Conservation (phyloP, 164 flowering plant species). For the Magnolia sinica region DNA sequence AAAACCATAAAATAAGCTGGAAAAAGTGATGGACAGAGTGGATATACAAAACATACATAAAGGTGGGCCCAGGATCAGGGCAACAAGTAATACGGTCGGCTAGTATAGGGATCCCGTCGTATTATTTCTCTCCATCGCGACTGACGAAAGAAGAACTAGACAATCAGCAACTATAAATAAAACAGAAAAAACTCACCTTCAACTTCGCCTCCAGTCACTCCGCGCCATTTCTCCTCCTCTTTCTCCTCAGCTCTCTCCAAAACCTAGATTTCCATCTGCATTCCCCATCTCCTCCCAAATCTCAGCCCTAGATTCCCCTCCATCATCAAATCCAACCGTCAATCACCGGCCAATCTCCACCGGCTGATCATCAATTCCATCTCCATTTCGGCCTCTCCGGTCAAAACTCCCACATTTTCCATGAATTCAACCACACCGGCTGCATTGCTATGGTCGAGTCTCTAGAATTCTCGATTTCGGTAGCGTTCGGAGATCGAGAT, state of each 20-base stretch:
- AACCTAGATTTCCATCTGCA: background rate
- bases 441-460: background rate
- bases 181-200: too few relatives aligned
- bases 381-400: background rate
- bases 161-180: too few relatives aligned
- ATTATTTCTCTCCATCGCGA: too few relatives aligned
- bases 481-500: slow-evolving; percentile 4
- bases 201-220: slow-evolving; percentile 3
- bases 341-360: too few relatives aligned
- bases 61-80: too few relatives aligned
- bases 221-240: slow-evolving; percentile 6
- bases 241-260: slow-evolving; percentile 1
- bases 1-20: too few relatives aligned
- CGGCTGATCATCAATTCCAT: background rate
- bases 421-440: background rate
- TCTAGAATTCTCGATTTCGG: background rate
- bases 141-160: too few relatives aligned
- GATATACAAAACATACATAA: too few relatives aligned
- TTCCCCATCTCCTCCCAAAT: background rate
- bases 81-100: too few relatives aligned
- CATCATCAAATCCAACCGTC: background rate
- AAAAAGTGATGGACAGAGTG: too few relatives aligned
- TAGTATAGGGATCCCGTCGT: too few relatives aligned
- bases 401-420: background rate
- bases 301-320: background rate